Evolutionary conservation across 352 stramenopile species (phyloP).

Genomic region (Phytophthora uliginosa): DNA sequence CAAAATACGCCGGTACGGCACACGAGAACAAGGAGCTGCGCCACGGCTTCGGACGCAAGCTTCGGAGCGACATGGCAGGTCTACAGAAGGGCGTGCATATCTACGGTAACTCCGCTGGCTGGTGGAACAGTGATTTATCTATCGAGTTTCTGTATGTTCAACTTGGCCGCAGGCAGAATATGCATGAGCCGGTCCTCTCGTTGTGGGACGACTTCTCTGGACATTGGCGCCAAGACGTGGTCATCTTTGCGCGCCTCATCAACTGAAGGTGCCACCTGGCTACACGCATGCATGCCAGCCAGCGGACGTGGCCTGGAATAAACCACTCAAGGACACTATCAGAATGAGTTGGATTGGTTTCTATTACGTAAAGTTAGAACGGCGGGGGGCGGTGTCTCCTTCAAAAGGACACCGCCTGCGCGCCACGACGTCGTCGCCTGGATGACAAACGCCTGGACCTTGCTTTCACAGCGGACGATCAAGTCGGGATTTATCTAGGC

Average conservation of each 20-base stretch:
- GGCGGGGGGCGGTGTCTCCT: no score
- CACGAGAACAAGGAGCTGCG: conserved; percentile 15
- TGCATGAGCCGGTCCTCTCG: not conserved
- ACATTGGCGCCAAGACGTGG: not conserved
- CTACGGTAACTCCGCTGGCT: conserved; percentile 37
- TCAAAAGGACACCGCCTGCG: no score
- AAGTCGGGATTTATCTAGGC: not conserved
- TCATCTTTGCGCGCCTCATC: not conserved
- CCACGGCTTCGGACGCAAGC: conserved; percentile 26
- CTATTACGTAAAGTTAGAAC: no score
- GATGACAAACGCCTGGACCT: not conserved
- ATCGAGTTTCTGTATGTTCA: not conserved
- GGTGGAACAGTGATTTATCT: conserved; percentile 41
- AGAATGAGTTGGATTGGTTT: not conserved
- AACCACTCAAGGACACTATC: not conserved
- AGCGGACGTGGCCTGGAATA: not conserved
- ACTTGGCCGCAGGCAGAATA: not conserved
- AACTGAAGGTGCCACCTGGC: not conserved
- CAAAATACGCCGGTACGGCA: not conserved
- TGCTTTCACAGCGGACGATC: not conserved
- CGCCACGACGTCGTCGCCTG: no score
- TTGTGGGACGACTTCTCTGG: not conserved
- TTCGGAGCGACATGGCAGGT: conserved; percentile 26
- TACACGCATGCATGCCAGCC: not conserved
- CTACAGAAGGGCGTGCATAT: conserved; percentile 32